Conservation (phyloP, 352 stramenopile species). For the Pythium aquatile region DNA sequence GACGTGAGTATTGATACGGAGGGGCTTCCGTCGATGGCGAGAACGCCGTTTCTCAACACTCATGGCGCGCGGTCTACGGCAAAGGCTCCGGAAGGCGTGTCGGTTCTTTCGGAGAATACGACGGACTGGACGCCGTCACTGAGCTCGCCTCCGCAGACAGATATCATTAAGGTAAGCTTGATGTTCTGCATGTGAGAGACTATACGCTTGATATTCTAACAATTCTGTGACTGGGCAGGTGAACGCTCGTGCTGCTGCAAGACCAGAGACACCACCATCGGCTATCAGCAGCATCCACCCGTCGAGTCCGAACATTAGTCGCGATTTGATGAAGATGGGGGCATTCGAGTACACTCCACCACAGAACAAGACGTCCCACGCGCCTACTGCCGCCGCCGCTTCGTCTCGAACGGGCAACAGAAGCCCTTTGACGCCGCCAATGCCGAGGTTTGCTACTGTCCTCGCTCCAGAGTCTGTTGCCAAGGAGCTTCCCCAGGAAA, state of each 20-base stretch:
- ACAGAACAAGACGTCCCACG: conserved; percentile 28
- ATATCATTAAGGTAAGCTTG: conserved; percentile 40
- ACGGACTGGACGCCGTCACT: conserved; percentile 55
- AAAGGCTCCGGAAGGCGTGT: conserved; percentile 29
- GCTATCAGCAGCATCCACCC: conserved; percentile 74
- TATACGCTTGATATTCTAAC: background rate
- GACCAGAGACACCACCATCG: conserved; percentile 52
- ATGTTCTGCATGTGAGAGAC: background rate
- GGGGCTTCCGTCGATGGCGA: conserved; percentile 56
- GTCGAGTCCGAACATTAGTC: conserved; percentile 62
- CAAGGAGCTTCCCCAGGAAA: background rate
- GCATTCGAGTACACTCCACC: conserved; percentile 76
- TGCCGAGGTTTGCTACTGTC: conserved; percentile 61
- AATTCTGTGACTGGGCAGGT: conserved; percentile 1
- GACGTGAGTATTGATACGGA: conserved; percentile 65
- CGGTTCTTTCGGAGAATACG: conserved; percentile 51
- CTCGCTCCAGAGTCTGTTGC: conserved; percentile 24
- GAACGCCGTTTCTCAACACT: conserved; percentile 63
- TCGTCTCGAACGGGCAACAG: conserved; percentile 12
- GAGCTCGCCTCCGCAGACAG: conserved; percentile 52
- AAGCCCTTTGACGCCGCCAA: conserved; percentile 44
- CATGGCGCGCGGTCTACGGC: conserved; percentile 26
- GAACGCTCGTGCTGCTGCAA: conserved; percentile 15
- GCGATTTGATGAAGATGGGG: conserved; percentile 80
- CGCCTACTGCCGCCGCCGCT: conserved; percentile 25